phyloP scores from a whole-genome alignment of 345 rosid genomes.

The Camelina laxa region DNA sequence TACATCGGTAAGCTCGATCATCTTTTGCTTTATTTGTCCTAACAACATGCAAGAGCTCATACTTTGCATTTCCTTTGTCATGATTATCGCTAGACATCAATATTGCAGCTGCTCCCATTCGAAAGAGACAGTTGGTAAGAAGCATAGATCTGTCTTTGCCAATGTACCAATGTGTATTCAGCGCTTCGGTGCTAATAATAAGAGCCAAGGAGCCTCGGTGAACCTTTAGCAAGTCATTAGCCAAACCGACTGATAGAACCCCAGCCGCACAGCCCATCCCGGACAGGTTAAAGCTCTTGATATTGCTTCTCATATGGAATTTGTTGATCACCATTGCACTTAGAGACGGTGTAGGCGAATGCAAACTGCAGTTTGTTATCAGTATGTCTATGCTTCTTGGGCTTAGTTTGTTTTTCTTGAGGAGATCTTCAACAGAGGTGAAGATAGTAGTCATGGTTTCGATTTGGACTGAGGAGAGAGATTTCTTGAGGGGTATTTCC shows the following conservation, averaged over 20 bases:
- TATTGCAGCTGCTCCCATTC: constrained; percentile 73
- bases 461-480: constrained; percentile 44
- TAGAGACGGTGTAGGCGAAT: constrained; percentile 65
- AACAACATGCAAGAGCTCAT: constrained; percentile 50
- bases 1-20: constrained; percentile 56
- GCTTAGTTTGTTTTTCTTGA: constrained; percentile 48
- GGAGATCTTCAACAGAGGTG: constrained; percentile 50
- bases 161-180: constrained; percentile 53
- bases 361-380: constrained; percentile 57
- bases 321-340: constrained; percentile 60
- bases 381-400: constrained; percentile 62
- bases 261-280: constrained; percentile 79
- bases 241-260: constrained; percentile 57
- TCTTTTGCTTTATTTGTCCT: constrained; percentile 55
- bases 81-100: constrained; percentile 56
- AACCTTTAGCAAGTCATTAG: constrained; percentile 58
- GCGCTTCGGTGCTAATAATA: constrained; percentile 57
- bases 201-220: constrained; percentile 59
- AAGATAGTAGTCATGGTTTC: constrained; percentile 58
- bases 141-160: constrained; percentile 69
- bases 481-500: constrained; percentile 53
- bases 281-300: constrained; percentile 66
- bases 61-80: constrained; percentile 53
- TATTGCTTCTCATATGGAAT: constrained; percentile 64
- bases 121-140: constrained; percentile 64